Evolutionary conservation across 2,329 filamentous ascomycete genomes (phyloP).

Genomic region (Trichophyton schoenleinii): DNA sequence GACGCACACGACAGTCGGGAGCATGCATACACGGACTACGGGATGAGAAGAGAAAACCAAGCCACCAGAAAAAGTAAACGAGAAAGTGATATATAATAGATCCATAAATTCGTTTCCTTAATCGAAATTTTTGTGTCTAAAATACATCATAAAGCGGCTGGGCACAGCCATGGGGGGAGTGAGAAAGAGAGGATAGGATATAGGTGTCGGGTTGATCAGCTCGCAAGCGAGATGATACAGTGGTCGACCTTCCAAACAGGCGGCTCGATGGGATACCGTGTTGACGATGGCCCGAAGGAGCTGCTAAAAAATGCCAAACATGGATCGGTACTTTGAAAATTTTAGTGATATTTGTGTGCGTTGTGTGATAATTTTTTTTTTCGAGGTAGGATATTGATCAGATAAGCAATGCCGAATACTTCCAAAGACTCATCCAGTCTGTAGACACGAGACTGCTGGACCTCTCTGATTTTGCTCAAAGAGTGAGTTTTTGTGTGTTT

Average conservation of each 20-base stretch:
- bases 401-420: slow-evolving; percentile 1
- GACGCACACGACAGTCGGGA: too few relatives aligned
- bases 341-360: neutral
- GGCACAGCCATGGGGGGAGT: neutral
- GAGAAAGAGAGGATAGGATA: neutral
- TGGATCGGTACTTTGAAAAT: neutral
- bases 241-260: slow-evolving; percentile 1
- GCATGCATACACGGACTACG: too few relatives aligned
- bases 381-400: slow-evolving; percentile 1
- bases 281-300: neutral
- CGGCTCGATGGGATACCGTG: neutral
- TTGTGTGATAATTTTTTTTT: neutral
- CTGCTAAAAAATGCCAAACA: neutral
- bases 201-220: neutral
- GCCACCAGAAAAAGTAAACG: neutral
- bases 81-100: neutral
- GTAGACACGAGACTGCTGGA: neutral
- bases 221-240: neutral
- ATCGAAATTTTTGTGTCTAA: slow-evolving; percentile 5
- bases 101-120: slow-evolving; percentile 5
- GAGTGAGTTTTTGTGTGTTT: slow-evolving; percentile 4
- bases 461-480: slow-evolving; percentile 8
- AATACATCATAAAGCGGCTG: slow-evolving; percentile 1
- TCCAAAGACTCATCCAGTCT: neutral
- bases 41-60: too few relatives aligned